Evolutionary conservation across 2,329 filamentous ascomycete genomes (phyloP), one percentile per base, ranked within the genome.

Genomic region (Lachnum nothofagi): DNA sequence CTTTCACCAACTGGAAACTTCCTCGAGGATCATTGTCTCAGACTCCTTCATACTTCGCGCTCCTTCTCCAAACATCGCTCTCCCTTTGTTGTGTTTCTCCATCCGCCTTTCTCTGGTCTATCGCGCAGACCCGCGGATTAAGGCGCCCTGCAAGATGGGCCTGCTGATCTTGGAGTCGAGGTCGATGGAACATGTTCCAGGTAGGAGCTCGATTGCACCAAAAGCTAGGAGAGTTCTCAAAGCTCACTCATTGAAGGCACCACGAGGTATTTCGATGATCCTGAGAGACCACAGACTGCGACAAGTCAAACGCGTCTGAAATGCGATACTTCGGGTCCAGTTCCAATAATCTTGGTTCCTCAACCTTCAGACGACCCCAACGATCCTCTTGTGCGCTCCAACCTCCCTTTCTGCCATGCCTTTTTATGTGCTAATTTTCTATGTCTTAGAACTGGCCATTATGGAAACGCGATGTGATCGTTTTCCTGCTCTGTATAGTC

Each of bases 341-440:
- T 76, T 16, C 80, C 83, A 43, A 86, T 91, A 60, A 86, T 96
- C 59, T 79, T 96, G 25, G 85, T 94, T 4, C 91, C 91, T 4
- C 91, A 96, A 63, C 91, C 91, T 2, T 91, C 85, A 54, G 86
- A 95, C 67, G 88, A 95, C 65, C 88, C 88, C 3, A 91, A 94
- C 65, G 91, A 96, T 68, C 91, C 89, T 24, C 74, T 95, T 58
- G 80, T 83, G 75, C 51, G 69, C 60, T 35, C 41, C 22, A 12
- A 40, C 37, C 33, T 37, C 17, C 23, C 14, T 24, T 9, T 24
- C 48, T 31, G 25, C 31, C 60, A 46, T 60, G 17, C 27, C 23
- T 39, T 31, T 22, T 31, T 43, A 22, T 23, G 16, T 25, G 9
- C 23, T 41, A 19, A 34, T 19, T 35, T 61, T 44, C 60, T 52